Conservation (phyloP, 2,329 filamentous ascomycete species). For the Talaromyces sp. region DNA sequence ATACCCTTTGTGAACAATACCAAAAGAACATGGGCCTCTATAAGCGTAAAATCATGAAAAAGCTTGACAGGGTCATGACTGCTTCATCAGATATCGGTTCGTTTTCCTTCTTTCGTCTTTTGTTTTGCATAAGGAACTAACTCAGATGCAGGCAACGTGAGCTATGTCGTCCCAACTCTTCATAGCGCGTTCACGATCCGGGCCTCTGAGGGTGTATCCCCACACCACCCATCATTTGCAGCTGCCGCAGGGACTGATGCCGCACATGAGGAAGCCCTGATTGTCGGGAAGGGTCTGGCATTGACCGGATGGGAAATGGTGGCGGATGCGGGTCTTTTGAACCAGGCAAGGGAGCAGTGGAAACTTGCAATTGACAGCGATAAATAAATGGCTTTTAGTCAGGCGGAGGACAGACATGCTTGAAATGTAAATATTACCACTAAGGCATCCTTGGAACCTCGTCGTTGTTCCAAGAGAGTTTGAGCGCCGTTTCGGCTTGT, state of each 20-base stretch:
- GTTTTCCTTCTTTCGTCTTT: neutral
- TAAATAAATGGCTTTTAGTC: neutral
- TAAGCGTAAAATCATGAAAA: slow-evolving; percentile 26
- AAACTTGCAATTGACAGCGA: slow-evolving; percentile 11
- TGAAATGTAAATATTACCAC: neutral
- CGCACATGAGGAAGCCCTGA: slow-evolving; percentile 41
- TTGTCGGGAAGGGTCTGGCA: slow-evolving; percentile 45
- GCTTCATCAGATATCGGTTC: slow-evolving; percentile 46
- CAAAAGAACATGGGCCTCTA: slow-evolving; percentile 39
- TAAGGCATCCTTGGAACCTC: too few relatives aligned
- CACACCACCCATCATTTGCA: slow-evolving; percentile 42
- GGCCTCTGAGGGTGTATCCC: slow-evolving; percentile 29
- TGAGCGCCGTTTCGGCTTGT: too few relatives aligned
- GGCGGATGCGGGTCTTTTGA: slow-evolving; percentile 22
- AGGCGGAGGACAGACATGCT: too few relatives aligned
- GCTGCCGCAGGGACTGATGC: slow-evolving; percentile 40
- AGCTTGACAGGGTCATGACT: slow-evolving; percentile 35
- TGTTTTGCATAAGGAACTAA: neutral
- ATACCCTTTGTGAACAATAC: slow-evolving; percentile 42
- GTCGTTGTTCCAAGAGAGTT: too few relatives aligned
- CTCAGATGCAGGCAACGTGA: slow-evolving; percentile 43
- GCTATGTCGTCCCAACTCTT: slow-evolving; percentile 44
- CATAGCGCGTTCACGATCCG: slow-evolving; percentile 48
- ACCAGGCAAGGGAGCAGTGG: slow-evolving; percentile 24
- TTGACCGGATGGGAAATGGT: slow-evolving; percentile 32